Evolutionary conservation across 768 basidiomycete species (phyloP).

Genomic region (Podaxis pistillaris): DNA sequence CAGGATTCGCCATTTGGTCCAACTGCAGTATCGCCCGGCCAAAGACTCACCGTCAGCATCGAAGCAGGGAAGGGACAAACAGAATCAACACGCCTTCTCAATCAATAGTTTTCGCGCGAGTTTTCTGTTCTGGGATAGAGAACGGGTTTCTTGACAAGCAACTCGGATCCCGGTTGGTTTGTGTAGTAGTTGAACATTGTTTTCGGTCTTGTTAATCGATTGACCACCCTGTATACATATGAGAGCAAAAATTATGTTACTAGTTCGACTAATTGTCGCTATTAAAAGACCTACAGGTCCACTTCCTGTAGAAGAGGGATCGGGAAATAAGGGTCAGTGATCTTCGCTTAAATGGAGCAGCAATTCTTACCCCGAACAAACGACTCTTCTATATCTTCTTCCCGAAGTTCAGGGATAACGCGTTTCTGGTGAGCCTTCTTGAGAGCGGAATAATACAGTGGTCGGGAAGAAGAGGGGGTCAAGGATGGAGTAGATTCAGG

Average conservation of each 20-base stretch:
- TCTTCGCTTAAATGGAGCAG: background rate
- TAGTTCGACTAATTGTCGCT: slow-evolving; percentile 18
- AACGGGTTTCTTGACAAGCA: slow-evolving; percentile 86
- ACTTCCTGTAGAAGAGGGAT: slow-evolving; percentile 50
- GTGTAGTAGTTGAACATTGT: slow-evolving; percentile 88
- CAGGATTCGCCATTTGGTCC: slow-evolving; percentile 72
- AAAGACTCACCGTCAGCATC: slow-evolving; percentile 6
- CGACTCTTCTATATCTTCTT: slow-evolving; percentile 81
- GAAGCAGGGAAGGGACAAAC: slow-evolving; percentile 12
- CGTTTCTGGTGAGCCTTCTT: slow-evolving; percentile 69
- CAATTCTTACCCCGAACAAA: slow-evolving; percentile 74
- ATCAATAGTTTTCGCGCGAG: slow-evolving; percentile 70
- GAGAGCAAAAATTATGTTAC: slow-evolving; percentile 19
- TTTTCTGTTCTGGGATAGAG: slow-evolving; percentile 74
- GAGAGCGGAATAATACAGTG: slow-evolving; percentile 63
- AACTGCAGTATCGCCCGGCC: slow-evolving; percentile 44
- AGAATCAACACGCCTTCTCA: slow-evolving; percentile 64
- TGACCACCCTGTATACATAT: slow-evolving; percentile 71
- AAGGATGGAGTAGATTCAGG: slow-evolving; percentile 25
- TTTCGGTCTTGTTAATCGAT: slow-evolving; percentile 92
- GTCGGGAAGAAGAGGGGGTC: slow-evolving; percentile 23
- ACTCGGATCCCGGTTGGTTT: slow-evolving; percentile 87
- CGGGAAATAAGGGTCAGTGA: background rate
- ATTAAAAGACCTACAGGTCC: slow-evolving; percentile 58
- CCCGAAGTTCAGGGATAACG: slow-evolving; percentile 61